Evolutionary conservation across 179 eudicot species (phyloP), one percentile per base, ranked within the genome.

Genomic region (Silene vulgaris): DNA sequence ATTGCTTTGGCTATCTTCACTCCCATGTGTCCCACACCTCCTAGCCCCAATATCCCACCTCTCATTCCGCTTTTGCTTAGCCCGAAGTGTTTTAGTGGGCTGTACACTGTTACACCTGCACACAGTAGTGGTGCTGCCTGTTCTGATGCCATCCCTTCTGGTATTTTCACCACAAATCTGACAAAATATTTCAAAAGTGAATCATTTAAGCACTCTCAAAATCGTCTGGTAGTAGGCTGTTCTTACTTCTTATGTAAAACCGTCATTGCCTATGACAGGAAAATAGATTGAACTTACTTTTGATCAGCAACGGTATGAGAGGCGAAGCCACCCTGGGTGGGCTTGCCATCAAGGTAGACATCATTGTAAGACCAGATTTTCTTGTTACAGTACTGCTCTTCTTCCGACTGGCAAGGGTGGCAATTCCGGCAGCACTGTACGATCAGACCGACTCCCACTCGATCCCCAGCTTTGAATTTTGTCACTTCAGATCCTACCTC

Each of bases 21-120:
- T 3, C 98, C 98, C 97, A 94, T 92, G 60, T 93, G 98, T 21
- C 98, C 97, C 52, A 93, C 98, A 7, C 98, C 98, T 16, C 98
- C 98, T 0, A 93, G 88, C 26, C 98, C 98, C 80, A 91, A 72
- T 70, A 93, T 91, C 0, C 90, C 97, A 0, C 97, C 97, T 82
- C 79, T 87, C 8, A 93, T 82, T 50, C 97, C 98, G 70, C 85
- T 85, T 21, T 88, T 65, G 78, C 75, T 80, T 20, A 93, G 83
- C 71, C 93, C 96, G 69, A 90, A 93, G 71, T 91, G 96, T 69
- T 85, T 88, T 20, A 94, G 75, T 73, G 98, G 98, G 80, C 98
- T 94, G 89, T 90, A 94, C 7, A 94, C 84, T 16, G 98, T 93
- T 75, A 93, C 84, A 59, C 97, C 98, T 1, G 98, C 98, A 74